phyloP scores from a whole-genome alignment of 805 yeast species.

The Candida qinlingensis region DNA sequence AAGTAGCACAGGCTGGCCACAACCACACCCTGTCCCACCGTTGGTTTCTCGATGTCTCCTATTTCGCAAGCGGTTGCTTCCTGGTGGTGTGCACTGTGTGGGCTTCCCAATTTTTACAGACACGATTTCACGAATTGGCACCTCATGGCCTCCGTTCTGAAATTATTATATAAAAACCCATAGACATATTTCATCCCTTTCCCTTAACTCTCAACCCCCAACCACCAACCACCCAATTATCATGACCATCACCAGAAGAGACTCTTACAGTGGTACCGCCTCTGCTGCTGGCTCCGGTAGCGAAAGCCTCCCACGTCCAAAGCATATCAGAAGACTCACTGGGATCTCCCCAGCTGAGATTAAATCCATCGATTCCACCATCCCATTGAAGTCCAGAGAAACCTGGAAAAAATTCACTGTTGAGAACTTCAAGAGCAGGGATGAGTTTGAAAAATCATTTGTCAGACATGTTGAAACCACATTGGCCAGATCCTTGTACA shows the following conservation, averaged over 20 bases:
- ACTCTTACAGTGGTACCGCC: slow-evolving; percentile 11
- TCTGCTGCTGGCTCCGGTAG: slow-evolving; percentile 9
- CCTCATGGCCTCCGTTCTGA: not conserved
- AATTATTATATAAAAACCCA: not conserved
- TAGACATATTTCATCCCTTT: not conserved
- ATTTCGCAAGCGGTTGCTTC: too few species aligned
- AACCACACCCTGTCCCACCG: too few species aligned
- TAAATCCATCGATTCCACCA: slow-evolving; percentile 71
- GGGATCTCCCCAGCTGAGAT: slow-evolving; percentile 92
- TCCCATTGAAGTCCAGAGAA: slow-evolving; percentile 73
- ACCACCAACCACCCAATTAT: not conserved
- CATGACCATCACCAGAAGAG: slow-evolving; percentile 11
- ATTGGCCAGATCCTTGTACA: slow-evolving; percentile 85
- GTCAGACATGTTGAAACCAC: slow-evolving; percentile 87
- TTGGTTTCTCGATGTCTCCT: too few species aligned
- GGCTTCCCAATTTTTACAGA: too few species aligned
- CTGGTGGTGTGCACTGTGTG: too few species aligned
- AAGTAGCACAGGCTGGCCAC: too few species aligned
- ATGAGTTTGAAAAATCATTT: slow-evolving; percentile 60
- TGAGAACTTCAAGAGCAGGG: slow-evolving; percentile 39
- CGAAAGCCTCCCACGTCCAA: slow-evolving; percentile 28
- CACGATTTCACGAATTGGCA: not conserved
- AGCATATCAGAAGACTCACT: slow-evolving; percentile 71
- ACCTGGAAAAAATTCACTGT: slow-evolving; percentile 72
- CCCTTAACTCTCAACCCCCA: not conserved